Conservation (phyloP, 345 rosid genomes). For the Populus simonii region DNA sequence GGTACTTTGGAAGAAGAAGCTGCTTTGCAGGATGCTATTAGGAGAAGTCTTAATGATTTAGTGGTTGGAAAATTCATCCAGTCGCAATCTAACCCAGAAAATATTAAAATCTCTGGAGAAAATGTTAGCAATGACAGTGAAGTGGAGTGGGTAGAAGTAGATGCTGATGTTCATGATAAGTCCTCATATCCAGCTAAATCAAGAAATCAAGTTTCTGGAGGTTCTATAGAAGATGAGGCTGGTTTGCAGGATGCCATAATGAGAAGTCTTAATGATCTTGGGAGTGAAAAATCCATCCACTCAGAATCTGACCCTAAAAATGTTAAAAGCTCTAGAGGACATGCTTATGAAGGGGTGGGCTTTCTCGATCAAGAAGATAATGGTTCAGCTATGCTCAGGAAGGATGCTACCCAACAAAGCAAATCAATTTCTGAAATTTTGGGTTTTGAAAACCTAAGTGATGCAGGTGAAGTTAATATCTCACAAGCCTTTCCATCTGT, state of each 20-base stretch:
- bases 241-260: slow-evolving; percentile 82
- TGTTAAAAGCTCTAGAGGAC: slow-evolving; percentile 18
- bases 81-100: slow-evolving; percentile 16
- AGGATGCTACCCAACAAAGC: slow-evolving; percentile 18
- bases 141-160: slow-evolving; percentile 69
- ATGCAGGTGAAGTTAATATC: slow-evolving; percentile 22
- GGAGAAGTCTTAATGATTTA: slow-evolving; percentile 71
- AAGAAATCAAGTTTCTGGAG: slow-evolving; percentile 46
- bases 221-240: slow-evolving; percentile 71
- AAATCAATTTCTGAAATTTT: slow-evolving; percentile 22
- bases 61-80: slow-evolving; percentile 26
- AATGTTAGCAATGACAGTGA: slow-evolving; percentile 45
- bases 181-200: slow-evolving; percentile 25
- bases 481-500: slow-evolving; percentile 26
- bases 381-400: slow-evolving; percentile 12
- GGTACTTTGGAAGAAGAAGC: slow-evolving; percentile 76
- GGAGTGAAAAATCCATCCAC: slow-evolving; percentile 24
- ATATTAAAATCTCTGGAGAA: slow-evolving; percentile 18
- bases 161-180: slow-evolving; percentile 25
- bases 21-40: slow-evolving; percentile 79
- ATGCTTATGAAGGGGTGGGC: slow-evolving; percentile 17
- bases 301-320: slow-evolving; percentile 17
- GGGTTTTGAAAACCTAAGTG: slow-evolving; percentile 22
- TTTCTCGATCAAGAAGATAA: slow-evolving; percentile 25
- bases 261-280: slow-evolving; percentile 67